Conservation (phyloP, 176 grass and related monocot genomes). For the Secale cereale region DNA sequence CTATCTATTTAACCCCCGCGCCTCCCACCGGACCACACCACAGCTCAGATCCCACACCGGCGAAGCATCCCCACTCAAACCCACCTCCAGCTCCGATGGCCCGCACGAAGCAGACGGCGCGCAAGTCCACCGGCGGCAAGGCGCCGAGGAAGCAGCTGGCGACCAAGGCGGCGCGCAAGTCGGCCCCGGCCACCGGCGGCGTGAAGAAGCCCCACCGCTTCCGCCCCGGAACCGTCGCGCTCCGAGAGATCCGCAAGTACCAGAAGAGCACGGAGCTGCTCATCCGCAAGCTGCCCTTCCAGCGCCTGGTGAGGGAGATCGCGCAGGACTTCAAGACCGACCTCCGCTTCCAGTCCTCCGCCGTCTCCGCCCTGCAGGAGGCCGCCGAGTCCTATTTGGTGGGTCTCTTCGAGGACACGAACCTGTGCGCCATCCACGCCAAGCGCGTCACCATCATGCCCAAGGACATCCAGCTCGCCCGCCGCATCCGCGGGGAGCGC, state of each 20-base stretch:
- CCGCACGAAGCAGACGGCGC: constrained; percentile 64
- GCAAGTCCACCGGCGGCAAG: constrained; percentile 74
- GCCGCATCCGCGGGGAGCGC: constrained; percentile 38
- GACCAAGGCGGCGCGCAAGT: constrained; percentile 62
- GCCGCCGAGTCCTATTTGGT: constrained; percentile 66
- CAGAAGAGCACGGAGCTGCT: constrained; percentile 81
- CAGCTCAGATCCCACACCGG: not conserved
- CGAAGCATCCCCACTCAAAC: not conserved
- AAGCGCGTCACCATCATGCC: constrained; percentile 79
- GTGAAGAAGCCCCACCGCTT: constrained; percentile 78
- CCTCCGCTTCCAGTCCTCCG: constrained; percentile 60
- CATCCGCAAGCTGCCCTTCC: constrained; percentile 67
- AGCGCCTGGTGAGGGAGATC: constrained; percentile 52
- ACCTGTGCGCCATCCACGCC: constrained; percentile 74
- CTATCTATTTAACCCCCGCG: not conserved
- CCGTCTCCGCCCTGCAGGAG: constrained; percentile 43
- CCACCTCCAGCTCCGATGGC: constrained; percentile 24
- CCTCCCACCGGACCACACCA: not conserved
- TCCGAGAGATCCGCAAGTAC: constrained; percentile 67
- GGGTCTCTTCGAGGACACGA: constrained; percentile 63
- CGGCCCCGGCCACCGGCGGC: constrained; percentile 53
- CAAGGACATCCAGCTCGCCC: constrained; percentile 66
- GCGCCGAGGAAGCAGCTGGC: constrained; percentile 64
- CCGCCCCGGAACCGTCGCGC: constrained; percentile 58
- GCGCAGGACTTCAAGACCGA: constrained; percentile 66